Evolutionary conservation across 2,329 filamentous ascomycete species (phyloP), one percentile per base, ranked within the genome.

Genomic region (Fusarium pseudograminearum): DNA sequence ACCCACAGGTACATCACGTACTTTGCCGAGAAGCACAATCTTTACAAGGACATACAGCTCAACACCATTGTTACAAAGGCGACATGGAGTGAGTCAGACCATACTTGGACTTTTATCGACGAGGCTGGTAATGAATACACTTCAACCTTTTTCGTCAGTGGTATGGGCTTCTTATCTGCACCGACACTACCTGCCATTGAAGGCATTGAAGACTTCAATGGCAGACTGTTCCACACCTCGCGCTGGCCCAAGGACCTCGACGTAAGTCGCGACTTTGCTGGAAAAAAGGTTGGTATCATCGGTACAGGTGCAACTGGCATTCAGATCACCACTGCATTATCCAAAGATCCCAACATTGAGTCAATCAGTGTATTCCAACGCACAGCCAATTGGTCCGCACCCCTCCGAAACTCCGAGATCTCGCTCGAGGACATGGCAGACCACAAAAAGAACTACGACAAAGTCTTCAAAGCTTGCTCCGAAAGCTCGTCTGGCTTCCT

Each of bases 1-100:
- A 72, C 83, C 1, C 75, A 78, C 22, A 72, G 61, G 20, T 84
- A 85, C 63, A 83, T 84, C 57, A 74, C 79, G 22, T 78, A 80
- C 55, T 78, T 84, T 16, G 81, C 81, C 28, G 74, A 79, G 30
- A 79, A 80, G 24, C 75, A 81, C 28, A 72, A 80, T 16, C 67
- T 84, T 18, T 81, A 78, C 51, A 82, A 79, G 16, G 74, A 83
- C 45, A 78, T 78, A 3, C 44, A 72, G 7, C 31, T 70, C 8
- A 64, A 68, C 72, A 36, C 67, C 0, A 58, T 22, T 3, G 40
- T 70, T 4, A 56, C 18, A 4, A 45, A 54, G 2, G 67, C 66
- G 1, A 22, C n/a, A 6, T 70, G 67, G 67, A 30, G 7, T 28
- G 55, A 63, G 4, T 9, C 16, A 1, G 22, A 42, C 0, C 66